Conservation (phyloP, 805 yeast species). For the Brettanomyces nanus region DNA sequence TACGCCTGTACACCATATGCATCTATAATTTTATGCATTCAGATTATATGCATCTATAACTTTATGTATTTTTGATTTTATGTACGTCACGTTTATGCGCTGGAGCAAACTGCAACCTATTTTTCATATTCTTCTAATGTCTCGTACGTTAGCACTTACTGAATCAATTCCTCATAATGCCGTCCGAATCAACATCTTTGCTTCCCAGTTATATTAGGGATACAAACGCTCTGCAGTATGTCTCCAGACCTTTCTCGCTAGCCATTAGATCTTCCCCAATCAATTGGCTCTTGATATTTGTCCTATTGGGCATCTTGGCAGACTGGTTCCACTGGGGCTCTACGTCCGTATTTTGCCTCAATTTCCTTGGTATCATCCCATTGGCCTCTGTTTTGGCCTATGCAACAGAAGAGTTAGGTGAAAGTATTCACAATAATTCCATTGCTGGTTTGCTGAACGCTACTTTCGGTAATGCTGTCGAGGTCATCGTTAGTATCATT, state of each 20-base stretch:
- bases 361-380: conserved; percentile 87
- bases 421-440: conserved; percentile 75
- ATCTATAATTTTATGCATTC: too few species aligned
- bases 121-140: too few species aligned
- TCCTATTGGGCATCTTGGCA: conserved; percentile 82
- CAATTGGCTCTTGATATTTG: conserved; percentile 69
- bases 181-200: conserved; percentile 10
- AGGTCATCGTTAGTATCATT: conserved; percentile 86
- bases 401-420: conserved; percentile 90
- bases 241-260: conserved; percentile 7
- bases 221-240: neutral
- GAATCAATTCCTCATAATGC: conserved; percentile 7
- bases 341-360: conserved; percentile 53
- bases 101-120: too few species aligned
- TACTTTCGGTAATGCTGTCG: conserved; percentile 96
- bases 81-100: too few species aligned
- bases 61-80: too few species aligned
- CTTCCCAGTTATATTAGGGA: conserved; percentile 3
- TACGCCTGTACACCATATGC: too few species aligned
- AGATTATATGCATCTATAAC: too few species aligned
- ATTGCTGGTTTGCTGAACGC: conserved; percentile 93
- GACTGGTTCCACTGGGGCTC: conserved; percentile 52
- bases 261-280: conserved; percentile 39
- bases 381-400: conserved; percentile 83
- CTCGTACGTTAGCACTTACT: too few species aligned